Conservation (phyloP, 768 basidiomycete genomes). For the Tulasnella sp. region DNA sequence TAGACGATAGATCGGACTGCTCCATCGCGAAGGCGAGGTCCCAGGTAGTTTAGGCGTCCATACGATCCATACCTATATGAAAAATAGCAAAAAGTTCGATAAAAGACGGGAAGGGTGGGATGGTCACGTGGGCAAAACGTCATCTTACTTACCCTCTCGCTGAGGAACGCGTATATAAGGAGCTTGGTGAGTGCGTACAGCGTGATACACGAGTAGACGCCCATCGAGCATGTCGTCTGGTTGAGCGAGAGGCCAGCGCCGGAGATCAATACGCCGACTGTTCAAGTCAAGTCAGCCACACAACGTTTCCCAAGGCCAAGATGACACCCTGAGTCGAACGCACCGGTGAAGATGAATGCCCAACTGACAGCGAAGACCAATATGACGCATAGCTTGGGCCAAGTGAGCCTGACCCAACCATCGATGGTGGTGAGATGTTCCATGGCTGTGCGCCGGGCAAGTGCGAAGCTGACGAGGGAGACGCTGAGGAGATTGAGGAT, state of each 20-base stretch:
- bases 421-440: slow-evolving; percentile 28
- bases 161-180: slow-evolving; percentile 40
- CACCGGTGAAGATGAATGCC: slow-evolving; percentile 35
- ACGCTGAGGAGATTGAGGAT: slow-evolving; percentile 20
- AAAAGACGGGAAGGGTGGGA: background rate
- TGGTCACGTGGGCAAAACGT: slow-evolving; percentile 4
- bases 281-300: slow-evolving; percentile 3
- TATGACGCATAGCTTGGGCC: slow-evolving; percentile 34
- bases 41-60: slow-evolving; percentile 15
- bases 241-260: slow-evolving; percentile 37
- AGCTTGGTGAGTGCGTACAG: slow-evolving; percentile 33
- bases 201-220: slow-evolving; percentile 36
- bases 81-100: background rate
- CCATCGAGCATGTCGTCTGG: slow-evolving; percentile 31
- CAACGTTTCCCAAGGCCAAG: background rate
- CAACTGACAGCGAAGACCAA: slow-evolving; percentile 37
- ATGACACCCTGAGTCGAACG: slow-evolving; percentile 20
- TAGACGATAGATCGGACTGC: slow-evolving; percentile 34
- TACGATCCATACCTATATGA: slow-evolving; percentile 19
- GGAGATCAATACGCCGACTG: slow-evolving; percentile 36
- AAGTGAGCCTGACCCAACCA: slow-evolving; percentile 24
- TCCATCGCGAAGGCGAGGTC: slow-evolving; percentile 24
- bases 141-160: slow-evolving; percentile 19
- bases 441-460: slow-evolving; percentile 32
- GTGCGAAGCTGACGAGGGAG: slow-evolving; percentile 29